Conservation (phyloP, 2,329 filamentous ascomycete species). For the Monilinia fructigena region DNA sequence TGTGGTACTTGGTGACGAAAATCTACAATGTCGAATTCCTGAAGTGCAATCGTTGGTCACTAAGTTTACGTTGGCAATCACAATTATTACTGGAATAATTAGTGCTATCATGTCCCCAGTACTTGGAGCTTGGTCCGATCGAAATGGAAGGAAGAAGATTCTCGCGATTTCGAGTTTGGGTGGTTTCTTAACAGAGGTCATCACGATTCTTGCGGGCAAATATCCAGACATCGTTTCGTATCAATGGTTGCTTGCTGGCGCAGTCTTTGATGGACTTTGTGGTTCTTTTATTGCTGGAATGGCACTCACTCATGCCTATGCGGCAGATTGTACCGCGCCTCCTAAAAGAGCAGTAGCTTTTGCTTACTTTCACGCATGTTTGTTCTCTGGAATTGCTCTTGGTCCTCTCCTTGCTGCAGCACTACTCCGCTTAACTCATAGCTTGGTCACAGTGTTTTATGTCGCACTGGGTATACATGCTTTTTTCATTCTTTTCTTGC, state of each 20-base stretch:
- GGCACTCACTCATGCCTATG: slow-evolving; percentile 78
- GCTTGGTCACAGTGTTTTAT: slow-evolving; percentile 81
- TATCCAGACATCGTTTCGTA: slow-evolving; percentile 73
- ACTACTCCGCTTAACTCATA: slow-evolving; percentile 73
- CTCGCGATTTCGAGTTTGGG: slow-evolving; percentile 72
- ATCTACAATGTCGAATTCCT: slow-evolving; percentile 76
- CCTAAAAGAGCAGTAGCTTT: slow-evolving; percentile 79
- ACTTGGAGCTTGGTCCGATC: slow-evolving; percentile 81
- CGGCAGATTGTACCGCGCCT: slow-evolving; percentile 81
- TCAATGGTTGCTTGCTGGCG: slow-evolving; percentile 74
- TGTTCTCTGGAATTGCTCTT: slow-evolving; percentile 85
- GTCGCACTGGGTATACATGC: slow-evolving; percentile 70
- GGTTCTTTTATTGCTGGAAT: slow-evolving; percentile 87
- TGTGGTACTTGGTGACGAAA: slow-evolving; percentile 65
- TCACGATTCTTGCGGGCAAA: slow-evolving; percentile 75
- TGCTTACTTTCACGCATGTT: slow-evolving; percentile 83
- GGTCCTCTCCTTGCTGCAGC: slow-evolving; percentile 81
- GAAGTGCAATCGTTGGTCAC: slow-evolving; percentile 76
- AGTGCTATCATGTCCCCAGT: slow-evolving; percentile 81
- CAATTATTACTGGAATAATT: slow-evolving; percentile 70
- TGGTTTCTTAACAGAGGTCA: slow-evolving; percentile 69
- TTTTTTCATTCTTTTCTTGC: slow-evolving; percentile 70
- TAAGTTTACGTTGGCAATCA: slow-evolving; percentile 74
- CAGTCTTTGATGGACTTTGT: slow-evolving; percentile 75
- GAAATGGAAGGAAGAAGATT: slow-evolving; percentile 74